Evolutionary conservation across 2,329 filamentous ascomycete species (phyloP).

Genomic region (Alternaria ethzedia): DNA sequence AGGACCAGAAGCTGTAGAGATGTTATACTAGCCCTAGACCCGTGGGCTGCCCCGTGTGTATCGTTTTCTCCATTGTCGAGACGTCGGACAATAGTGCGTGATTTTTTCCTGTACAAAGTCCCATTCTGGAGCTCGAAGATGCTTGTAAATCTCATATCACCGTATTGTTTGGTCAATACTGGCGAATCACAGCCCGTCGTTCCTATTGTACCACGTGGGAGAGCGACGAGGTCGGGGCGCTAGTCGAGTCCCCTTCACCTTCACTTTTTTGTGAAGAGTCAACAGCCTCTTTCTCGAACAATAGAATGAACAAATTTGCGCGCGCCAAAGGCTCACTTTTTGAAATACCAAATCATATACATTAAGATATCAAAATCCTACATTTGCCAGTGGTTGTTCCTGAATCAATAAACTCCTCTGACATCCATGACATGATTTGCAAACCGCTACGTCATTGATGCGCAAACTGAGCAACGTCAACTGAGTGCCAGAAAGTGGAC

Average conservation of each 20-base stretch:
- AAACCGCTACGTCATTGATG: background rate
- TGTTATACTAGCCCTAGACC: background rate
- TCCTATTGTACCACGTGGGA: background rate
- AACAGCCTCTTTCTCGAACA: background rate
- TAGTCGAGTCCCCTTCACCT: conserved; percentile 2
- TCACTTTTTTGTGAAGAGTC: background rate
- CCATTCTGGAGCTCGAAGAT: background rate
- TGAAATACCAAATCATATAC: background rate
- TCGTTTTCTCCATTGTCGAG: background rate
- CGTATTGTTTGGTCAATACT: background rate
- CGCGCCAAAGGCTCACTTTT: background rate
- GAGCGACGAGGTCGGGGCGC: background rate
- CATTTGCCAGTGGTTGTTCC: background rate
- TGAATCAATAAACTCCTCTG: background rate
- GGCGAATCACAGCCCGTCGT: background rate
- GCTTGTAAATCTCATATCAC: background rate
- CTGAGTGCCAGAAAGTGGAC: background rate
- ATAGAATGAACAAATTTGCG: background rate
- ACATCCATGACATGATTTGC: background rate
- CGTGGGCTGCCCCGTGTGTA: background rate
- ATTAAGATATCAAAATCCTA: background rate
- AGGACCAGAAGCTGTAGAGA: background rate
- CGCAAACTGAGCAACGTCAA: background rate
- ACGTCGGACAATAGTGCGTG: conserved; percentile 1
- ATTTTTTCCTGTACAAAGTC: background rate